Conservation (phyloP, 2,329 filamentous ascomycete species). For the Trichophyton schoenleinii region DNA sequence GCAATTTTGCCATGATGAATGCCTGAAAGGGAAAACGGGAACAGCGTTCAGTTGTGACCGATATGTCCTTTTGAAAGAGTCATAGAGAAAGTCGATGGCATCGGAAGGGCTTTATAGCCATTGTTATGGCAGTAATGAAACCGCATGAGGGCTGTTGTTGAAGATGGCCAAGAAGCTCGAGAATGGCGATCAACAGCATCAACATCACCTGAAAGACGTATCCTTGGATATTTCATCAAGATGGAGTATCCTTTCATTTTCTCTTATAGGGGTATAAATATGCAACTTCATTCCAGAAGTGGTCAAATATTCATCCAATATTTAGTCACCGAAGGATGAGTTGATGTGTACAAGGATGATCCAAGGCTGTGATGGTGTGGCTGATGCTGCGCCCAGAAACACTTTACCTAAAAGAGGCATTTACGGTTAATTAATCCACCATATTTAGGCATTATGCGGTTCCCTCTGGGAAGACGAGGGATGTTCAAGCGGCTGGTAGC, state of each 20-base stretch:
- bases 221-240: not conserved
- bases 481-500: too few species aligned
- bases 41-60: not conserved
- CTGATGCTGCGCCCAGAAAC: not conserved
- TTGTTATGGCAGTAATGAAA: too few species aligned
- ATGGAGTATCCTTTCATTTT: not conserved
- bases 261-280: not conserved
- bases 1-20: not conserved
- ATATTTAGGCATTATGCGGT: too few species aligned
- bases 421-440: too few species aligned
- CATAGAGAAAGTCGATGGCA: not conserved
- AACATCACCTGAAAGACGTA: not conserved
- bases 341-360: too few species aligned
- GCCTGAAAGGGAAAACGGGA: not conserved
- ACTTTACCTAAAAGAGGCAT: not conserved
- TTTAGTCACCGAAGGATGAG: not conserved
- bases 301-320: not conserved
- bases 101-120: too few species aligned
- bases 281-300: not conserved
- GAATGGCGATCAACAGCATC: too few species aligned
- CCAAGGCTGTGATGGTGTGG: not conserved
- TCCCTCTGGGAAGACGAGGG: too few species aligned
- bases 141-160: too few species aligned
- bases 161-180: too few species aligned
- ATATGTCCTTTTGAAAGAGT: not conserved